These are phyloP conservation scores for Periconia macrospinosa DNA, from an alignment of 2,329 filamentous ascomycete species.

Conservation along the genomic window DNA sequence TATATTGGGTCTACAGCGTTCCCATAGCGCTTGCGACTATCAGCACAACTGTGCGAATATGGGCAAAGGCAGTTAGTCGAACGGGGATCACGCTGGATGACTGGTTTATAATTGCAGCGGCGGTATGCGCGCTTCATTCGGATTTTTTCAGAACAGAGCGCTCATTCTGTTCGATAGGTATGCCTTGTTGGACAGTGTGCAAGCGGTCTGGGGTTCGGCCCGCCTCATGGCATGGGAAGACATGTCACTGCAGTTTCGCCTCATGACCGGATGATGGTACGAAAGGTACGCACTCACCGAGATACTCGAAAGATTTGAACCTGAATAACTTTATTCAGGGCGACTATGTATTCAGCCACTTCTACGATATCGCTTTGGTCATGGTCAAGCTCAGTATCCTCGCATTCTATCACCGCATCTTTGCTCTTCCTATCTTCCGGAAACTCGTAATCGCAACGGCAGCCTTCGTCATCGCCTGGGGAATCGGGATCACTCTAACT, in stretches of 20 bases:
- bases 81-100: constrained; percentile 39
- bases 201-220: constrained; percentile 30
- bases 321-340: constrained; percentile 12
- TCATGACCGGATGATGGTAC: constrained; percentile 32
- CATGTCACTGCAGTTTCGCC: constrained; percentile 32
- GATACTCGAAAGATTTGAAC: background rate
- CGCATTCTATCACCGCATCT: constrained; percentile 38
- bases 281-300: constrained; percentile 16
- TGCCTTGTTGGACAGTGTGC: constrained; percentile 35
- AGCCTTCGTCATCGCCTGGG: constrained; percentile 32
- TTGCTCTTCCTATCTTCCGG: constrained; percentile 32
- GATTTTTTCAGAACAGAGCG: background rate
- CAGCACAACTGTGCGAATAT: constrained; percentile 29
- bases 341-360: constrained; percentile 39
- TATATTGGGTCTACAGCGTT: constrained; percentile 36
- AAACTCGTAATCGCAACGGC: constrained; percentile 31
- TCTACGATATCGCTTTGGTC: constrained; percentile 37
- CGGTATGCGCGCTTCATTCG: constrained; percentile 18
- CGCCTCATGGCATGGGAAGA: constrained; percentile 36
- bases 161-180: constrained; percentile 16
- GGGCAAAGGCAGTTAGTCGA: constrained; percentile 30
- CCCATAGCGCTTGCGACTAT: constrained; percentile 30
- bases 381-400: constrained; percentile 37
- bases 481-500: constrained; percentile 35
- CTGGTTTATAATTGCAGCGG: constrained; percentile 34